phyloP scores from a whole-genome alignment of 106 monocot genomes.

The Platanthera guangdongensis region DNA sequence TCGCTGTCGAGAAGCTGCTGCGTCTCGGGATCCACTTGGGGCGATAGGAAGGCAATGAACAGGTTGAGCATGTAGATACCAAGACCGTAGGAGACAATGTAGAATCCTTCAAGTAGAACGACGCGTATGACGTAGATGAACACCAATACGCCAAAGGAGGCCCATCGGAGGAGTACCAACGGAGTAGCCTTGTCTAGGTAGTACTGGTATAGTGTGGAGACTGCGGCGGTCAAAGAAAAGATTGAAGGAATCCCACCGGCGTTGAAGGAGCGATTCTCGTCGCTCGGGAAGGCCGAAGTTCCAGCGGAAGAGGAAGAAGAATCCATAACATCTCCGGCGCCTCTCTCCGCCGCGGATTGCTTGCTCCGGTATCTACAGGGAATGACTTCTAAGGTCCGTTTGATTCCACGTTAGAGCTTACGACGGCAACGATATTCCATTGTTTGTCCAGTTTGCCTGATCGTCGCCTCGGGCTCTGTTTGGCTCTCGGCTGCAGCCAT shows the following conservation, averaged over 20 bases:
- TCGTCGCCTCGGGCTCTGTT: no score
- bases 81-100: conserved; percentile 80
- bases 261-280: conserved; percentile 4
- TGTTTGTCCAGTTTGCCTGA: no score
- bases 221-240: conserved; percentile 16
- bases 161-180: conserved; percentile 63
- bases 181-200: conserved; percentile 75
- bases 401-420: no score
- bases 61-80: conserved; percentile 84
- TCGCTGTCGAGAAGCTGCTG: conserved; percentile 32
- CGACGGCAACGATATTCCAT: no score
- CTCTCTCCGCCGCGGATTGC: not conserved
- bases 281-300: not conserved
- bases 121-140: conserved; percentile 39
- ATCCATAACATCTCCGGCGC: conserved; percentile 3
- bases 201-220: conserved; percentile 60
- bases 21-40: conserved; percentile 86
- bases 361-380: not conserved
- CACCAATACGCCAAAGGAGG: conserved; percentile 25
- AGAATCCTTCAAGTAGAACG: conserved; percentile 57
- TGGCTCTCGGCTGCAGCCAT: no score
- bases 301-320: conserved; percentile 10
- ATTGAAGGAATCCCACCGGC: conserved; percentile 11
- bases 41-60: conserved; percentile 86
- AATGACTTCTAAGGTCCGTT: no score